Conservation (phyloP, 1,284 basidiomycete genomes). For the Kwoniella shivajii region DNA sequence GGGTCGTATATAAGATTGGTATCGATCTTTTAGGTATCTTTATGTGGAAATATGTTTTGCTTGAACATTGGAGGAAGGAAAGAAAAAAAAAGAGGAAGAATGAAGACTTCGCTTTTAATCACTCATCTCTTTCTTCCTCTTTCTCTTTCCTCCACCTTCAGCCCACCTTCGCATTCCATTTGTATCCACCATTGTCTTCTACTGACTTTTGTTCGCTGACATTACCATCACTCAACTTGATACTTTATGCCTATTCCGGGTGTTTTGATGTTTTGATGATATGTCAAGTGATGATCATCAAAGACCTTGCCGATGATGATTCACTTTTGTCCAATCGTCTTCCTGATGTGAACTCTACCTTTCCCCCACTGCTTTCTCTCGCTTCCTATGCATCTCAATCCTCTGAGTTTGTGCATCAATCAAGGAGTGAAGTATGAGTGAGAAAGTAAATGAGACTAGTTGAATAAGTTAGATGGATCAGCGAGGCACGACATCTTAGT, state of each 20-base stretch:
- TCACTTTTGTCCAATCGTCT: not conserved
- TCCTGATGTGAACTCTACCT: not conserved
- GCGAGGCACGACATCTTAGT: not conserved
- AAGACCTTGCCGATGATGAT: too few species aligned
- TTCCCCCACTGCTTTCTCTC: not conserved
- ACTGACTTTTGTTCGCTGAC: not conserved
- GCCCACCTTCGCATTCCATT: not conserved
- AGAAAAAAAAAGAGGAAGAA: not conserved
- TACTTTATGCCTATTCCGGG: not conserved
- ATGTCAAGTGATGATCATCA: too few species aligned
- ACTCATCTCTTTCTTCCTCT: not conserved
- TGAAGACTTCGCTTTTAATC: not conserved
- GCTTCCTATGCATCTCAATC: not conserved
- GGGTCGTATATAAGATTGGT: too few species aligned
- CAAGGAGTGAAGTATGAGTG: too few species aligned
- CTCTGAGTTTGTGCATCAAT: not conserved
- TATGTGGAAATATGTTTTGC: too few species aligned
- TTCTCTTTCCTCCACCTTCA: not conserved
- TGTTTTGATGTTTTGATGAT: too few species aligned
- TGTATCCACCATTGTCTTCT: not conserved
- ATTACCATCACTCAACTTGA: not conserved
- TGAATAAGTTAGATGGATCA: slow-evolving; percentile 5
- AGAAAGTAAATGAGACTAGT: too few species aligned
- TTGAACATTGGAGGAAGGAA: not conserved
- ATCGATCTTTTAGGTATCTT: too few species aligned